These are phyloP conservation scores for Agrocybe chaxingu DNA, from an alignment of 768 basidiomycete species.

Conservation along the genomic window DNA sequence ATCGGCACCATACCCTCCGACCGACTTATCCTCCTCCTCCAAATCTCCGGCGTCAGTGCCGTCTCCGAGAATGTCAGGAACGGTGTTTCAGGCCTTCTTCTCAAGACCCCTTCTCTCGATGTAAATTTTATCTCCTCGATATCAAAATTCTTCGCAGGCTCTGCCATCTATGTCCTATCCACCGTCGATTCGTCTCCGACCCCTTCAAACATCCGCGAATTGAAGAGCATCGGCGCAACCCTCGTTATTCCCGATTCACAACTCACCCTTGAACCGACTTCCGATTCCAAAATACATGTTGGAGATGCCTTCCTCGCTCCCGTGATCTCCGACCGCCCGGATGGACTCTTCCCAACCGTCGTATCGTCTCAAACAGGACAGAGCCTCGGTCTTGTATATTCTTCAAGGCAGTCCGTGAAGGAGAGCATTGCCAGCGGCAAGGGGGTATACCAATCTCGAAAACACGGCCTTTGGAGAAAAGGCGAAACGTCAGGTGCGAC, in stretches of 20 bases:
- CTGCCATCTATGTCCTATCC: constrained; percentile 60
- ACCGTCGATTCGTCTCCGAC: constrained; percentile 49
- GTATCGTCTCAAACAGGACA: constrained; percentile 78
- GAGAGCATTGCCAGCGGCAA: constrained; percentile 86
- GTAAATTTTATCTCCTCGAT: constrained; percentile 76
- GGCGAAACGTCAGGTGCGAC: constrained; percentile 95
- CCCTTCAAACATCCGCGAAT: constrained; percentile 55
- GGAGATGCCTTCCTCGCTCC: constrained; percentile 85
- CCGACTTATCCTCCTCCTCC: constrained; percentile 73
- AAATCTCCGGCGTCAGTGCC: constrained; percentile 68
- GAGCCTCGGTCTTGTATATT: constrained; percentile 92
- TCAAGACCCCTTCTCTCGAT: constrained; percentile 72
- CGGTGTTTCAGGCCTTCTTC: constrained; percentile 74
- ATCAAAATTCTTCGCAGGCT: constrained; percentile 67
- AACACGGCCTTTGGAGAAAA: constrained; percentile 95
- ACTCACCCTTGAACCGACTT: constrained; percentile 57
- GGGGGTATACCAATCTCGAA: constrained; percentile 95
- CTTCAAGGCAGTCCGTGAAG: constrained; percentile 78
- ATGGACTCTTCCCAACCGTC: constrained; percentile 91
- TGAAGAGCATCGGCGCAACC: constrained; percentile 55
- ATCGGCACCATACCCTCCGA: constrained; percentile 67
- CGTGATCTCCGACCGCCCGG: constrained; percentile 79
- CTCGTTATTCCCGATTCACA: constrained; percentile 71
- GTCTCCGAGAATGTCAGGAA: constrained; percentile 73
- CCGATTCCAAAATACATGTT: constrained; percentile 61